These are phyloP conservation scores for Amorphotheca resinae DNA, from an alignment of 495 filamentous ascomycete genomes.

Conservation along the genomic window DNA sequence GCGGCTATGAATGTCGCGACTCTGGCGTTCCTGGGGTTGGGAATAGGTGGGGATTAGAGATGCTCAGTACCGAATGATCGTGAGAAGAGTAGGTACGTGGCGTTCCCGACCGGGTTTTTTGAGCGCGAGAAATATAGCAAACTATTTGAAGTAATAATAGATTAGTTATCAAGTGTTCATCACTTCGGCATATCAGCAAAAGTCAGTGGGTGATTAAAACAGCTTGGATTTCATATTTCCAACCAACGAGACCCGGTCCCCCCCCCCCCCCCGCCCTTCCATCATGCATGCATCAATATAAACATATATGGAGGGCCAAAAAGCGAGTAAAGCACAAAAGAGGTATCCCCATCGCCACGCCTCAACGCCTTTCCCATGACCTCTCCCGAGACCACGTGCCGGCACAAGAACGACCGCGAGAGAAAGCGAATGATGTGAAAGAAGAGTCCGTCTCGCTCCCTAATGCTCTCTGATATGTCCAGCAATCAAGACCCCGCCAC, in stretches of 20 bases:
- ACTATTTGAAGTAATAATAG: too few relatives aligned
- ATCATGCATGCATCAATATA: slow-evolving; percentile 10
- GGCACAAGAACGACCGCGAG: slow-evolving; percentile 14
- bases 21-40: neutral
- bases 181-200: too few relatives aligned
- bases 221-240: too few relatives aligned
- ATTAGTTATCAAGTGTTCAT: too few relatives aligned
- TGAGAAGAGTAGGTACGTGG: too few relatives aligned
- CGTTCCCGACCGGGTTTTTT: too few relatives aligned
- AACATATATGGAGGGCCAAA: slow-evolving; percentile 4
- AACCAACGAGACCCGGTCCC: neutral
- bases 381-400: slow-evolving; percentile 14
- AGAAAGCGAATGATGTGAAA: slow-evolving; percentile 15
- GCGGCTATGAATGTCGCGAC: neutral
- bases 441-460: slow-evolving; percentile 1
- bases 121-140: too few relatives aligned
- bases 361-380: slow-evolving; percentile 19
- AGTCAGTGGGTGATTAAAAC: too few relatives aligned
- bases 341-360: slow-evolving; percentile 14
- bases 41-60: too few relatives aligned
- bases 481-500: slow-evolving; percentile 6
- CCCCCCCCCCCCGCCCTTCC: neutral
- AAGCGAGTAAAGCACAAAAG: neutral
- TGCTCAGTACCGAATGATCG: too few relatives aligned
- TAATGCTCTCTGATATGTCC: slow-evolving; percentile 5